Percentiles rank a stretch among this genome's conserved stretches.
Evolutionary conservation across 331 rosid genomes (phyloP).

Genomic region (Prunus yedoensis): DNA sequence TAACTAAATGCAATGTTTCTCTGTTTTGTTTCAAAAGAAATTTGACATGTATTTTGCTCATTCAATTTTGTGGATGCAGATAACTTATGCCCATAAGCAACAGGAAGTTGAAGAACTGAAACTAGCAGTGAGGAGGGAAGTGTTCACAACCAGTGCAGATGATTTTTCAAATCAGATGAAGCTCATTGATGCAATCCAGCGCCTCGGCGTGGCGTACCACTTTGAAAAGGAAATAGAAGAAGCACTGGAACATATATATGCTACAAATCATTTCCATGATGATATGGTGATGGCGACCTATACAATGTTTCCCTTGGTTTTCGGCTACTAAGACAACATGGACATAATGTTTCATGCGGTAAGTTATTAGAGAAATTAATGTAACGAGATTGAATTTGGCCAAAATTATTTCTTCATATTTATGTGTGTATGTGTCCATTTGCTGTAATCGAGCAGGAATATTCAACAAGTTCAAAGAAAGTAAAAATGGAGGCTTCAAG

Average conservation of each 20-base stretch:
- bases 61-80: slow-evolving; percentile 4
- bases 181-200: slow-evolving; percentile 10
- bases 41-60: not conserved
- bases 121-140: not conserved
- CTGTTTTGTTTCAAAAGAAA: not conserved
- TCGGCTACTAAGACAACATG: too few species aligned
- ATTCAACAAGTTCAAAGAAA: too few species aligned
- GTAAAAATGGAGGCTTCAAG: too few species aligned
- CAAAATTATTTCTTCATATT: too few species aligned
- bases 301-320: too few species aligned
- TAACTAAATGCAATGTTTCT: too few species aligned
- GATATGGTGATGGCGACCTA: not conserved
- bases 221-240: slow-evolving; percentile 20
- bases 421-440: too few species aligned
- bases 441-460: too few species aligned
- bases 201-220: slow-evolving; percentile 11
- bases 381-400: too few species aligned
- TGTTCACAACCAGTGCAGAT: too few species aligned
- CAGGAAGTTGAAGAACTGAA: not conserved
- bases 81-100: not conserved
- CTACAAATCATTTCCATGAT: not conserved
- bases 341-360: too few species aligned
- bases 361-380: too few species aligned
- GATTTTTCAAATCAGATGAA: not conserved
- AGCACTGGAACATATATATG: not conserved